Base-by-base conservation (phyloP, 129 eudicot species). In the Centrapalus pauciflorus region DNA sequence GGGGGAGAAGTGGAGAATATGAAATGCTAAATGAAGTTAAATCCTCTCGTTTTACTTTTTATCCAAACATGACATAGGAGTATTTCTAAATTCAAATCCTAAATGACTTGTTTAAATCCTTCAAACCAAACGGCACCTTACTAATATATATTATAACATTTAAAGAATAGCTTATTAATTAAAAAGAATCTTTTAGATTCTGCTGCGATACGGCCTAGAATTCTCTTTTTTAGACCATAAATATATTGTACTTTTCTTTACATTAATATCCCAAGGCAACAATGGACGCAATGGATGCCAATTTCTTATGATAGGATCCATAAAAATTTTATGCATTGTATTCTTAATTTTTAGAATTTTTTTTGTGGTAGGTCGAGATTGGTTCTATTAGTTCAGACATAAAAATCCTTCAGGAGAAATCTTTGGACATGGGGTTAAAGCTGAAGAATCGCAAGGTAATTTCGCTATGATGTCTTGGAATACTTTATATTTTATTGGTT, bases 351-450 rank as follows among this genome's bases (percentile, higher is more conserved):
- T n/a, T n/a, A n/a, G n/a, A n/a, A 35, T 29, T 10, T 60, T 8
- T 35, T 26, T 56, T 70, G 43, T 80, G 64, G 29, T 50, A 93
- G 98, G 89, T 79, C 64, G 98, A 93, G 74, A 93, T 93, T 56
- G 98, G 98, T 65, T 93, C 98, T 20, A 93, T 93, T 67, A 93
- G 98, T 69, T 86, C 98, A 49, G 98, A 93, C 82, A 93, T 93
- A 56, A 88, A 88, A 78, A 83, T 93, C 57, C 96, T 93, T 61
- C 98, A 93, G 71, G 98, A 93, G 79, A 93, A 89, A 73, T 93
- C 98, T 64, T 82, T 93, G 87, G 96, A 93, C 61, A 93, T 93
- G 98, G 98, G 98, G 41, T 77, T 93, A 65, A 93, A 84, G 88
- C 95, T 93, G 67, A 93, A 93, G 71, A 93, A 93, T 76, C 95